phyloP scores from a whole-genome alignment of 139 green algal genomes.

The Chlorella sp. region DNA sequence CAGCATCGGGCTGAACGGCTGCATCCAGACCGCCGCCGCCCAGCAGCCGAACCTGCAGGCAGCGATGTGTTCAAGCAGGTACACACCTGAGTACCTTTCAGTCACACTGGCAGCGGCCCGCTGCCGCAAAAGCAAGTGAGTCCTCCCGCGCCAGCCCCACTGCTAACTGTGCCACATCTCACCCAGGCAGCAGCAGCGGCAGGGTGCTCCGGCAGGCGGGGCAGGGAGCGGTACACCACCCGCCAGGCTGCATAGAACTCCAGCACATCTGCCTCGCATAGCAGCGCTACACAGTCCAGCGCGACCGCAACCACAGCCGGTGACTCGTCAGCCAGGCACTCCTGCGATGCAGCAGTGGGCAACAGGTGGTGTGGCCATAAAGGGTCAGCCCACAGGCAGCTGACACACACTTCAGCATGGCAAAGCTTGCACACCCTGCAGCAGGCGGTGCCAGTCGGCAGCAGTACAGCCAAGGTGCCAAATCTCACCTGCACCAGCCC shows the following conservation, averaged over 20 bases:
- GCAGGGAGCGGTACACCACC: constrained; percentile 50
- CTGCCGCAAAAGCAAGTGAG: no score
- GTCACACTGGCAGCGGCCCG: no score
- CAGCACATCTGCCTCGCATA: constrained; percentile 62
- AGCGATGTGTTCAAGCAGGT: no score
- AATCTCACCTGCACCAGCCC: constrained; percentile 31
- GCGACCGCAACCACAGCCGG: constrained; percentile 49
- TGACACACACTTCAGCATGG: background rate
- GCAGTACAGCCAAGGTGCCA: no score
- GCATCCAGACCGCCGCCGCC: constrained; percentile 21
- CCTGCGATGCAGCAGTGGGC: constrained; percentile 15
- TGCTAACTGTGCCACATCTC: background rate
- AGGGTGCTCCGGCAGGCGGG: constrained; percentile 49
- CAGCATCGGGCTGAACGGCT: constrained; percentile 6
- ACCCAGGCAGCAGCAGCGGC: constrained; percentile 56
- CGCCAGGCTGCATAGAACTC: constrained; percentile 73
- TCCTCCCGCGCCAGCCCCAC: no score
- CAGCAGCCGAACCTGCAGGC: constrained; percentile 19
- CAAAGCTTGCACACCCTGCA: no score
- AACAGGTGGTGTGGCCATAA: no score
- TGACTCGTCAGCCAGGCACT: constrained; percentile 43
- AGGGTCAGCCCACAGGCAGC: no score
- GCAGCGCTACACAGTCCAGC: constrained; percentile 44
- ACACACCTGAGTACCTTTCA: no score
- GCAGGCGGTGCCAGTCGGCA: no score